Evolutionary conservation across 1,139 yeast genomes (phyloP).

Genomic region (Yamadazyma diospyri): DNA sequence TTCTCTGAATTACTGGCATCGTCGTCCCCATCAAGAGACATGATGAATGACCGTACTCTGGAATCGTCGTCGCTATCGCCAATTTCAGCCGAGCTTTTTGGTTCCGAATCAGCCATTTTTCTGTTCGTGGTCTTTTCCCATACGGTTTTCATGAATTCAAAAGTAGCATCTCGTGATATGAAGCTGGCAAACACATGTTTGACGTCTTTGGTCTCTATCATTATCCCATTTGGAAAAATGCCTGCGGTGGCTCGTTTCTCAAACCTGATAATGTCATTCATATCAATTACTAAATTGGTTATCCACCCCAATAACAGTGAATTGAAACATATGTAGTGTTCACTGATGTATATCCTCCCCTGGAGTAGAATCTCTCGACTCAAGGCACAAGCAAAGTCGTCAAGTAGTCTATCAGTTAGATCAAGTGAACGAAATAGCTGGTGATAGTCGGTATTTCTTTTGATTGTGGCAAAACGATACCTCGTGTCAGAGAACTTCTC

Average conservation of each 20-base stretch:
- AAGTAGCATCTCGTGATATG: conserved; percentile 74
- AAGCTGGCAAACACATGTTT: conserved; percentile 85
- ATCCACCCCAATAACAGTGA: conserved; percentile 95
- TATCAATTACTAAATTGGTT: conserved; percentile 70
- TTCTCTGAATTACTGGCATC: conserved; percentile 9
- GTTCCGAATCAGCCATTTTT: conserved; percentile 15
- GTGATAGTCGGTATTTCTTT: conserved; percentile 78
- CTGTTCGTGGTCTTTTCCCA: conserved; percentile 44
- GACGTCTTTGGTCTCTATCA: conserved; percentile 64
- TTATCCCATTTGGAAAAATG: conserved; percentile 85
- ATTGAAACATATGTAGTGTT: conserved; percentile 77
- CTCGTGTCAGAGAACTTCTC: conserved; percentile 32
- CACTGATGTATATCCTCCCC: conserved; percentile 84
- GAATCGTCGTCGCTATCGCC: conserved; percentile 9
- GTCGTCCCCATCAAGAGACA: conserved; percentile 32
- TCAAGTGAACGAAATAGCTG: conserved; percentile 69
- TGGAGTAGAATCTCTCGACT: conserved; percentile 87
- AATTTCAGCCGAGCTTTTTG: background rate
- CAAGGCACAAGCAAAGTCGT: conserved; percentile 87
- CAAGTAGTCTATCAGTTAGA: conserved; percentile 66
- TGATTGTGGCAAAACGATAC: conserved; percentile 59
- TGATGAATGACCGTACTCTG: conserved; percentile 27
- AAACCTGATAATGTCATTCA: conserved; percentile 66
- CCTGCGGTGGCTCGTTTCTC: conserved; percentile 87
- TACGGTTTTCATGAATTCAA: conserved; percentile 59